Evolutionary conservation across 1,139 yeast genomes (phyloP), one percentile per base, ranked within the genome.

Genomic region (Candida glucosophila): DNA sequence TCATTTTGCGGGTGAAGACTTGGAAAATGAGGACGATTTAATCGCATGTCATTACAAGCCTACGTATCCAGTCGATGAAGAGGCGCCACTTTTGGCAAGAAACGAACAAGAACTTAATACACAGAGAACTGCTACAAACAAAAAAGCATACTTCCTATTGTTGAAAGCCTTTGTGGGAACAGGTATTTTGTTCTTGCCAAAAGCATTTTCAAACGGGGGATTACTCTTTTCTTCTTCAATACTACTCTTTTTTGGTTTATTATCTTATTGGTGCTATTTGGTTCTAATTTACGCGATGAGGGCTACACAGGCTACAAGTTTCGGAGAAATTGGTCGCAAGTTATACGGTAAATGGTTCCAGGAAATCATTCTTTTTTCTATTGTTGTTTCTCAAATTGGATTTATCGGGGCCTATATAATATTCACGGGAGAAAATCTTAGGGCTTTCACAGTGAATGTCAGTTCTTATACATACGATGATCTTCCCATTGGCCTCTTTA

Each of bases 1-100:
- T 12, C 95, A 90, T 53, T 90, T 88, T 55, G 97, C 97, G 2
- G 97, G 98, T 39, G 96, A 88, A 54, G 92, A 88, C 42, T 64
- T 90, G 27, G 75, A 73, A 32, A 93, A 82, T 37, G 78, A 71
- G 10, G 86, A 79, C 11, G 85, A 73, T 8, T 15, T 21, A 15
- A 33, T 31, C 11, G 36, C 74, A 0, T 72, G 77, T 33, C 73
- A 67, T 34, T 67, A 67, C 37, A 50, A 50, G 23, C 44, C 48
- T 3, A n/a, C n/a, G n/a, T 22, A 35, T 22, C 54, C 44, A 35
- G 33, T 28, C 9, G 75, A 67, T 33, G 83, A 75, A 34, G 66
- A 56, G 25, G 42, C 63, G 15, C 25, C 24, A 2, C 67, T 76
- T 0, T 52, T 73, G 22, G 34, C 70, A 4, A 30, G 25, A 15